Evolutionary conservation across 176 grass and related monocot genomes (phyloP).

Genomic region (Tillandsia leiboldiana): DNA sequence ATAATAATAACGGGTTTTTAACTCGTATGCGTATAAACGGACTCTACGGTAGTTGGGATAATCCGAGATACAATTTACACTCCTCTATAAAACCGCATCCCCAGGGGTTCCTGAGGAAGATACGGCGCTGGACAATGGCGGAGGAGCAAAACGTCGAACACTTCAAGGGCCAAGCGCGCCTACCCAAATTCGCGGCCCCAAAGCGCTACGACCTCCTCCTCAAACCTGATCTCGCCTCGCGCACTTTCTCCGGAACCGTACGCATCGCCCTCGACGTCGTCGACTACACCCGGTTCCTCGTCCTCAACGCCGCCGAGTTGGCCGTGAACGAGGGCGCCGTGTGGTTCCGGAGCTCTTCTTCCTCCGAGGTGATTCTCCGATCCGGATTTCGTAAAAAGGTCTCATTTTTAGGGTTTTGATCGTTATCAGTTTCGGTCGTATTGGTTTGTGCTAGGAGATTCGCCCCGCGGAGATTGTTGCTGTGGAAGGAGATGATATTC

Average conservation of each 20-base stretch:
- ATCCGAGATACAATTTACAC: background rate
- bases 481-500: constrained; percentile 67
- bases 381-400: background rate
- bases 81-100: background rate
- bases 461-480: constrained; percentile 44
- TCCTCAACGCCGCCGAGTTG: constrained; percentile 82
- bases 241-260: constrained; percentile 52
- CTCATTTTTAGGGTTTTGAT: background rate
- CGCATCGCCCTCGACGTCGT: constrained; percentile 36
- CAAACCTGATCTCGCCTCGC: constrained; percentile 56
- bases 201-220: constrained; percentile 77
- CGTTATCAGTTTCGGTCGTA: background rate
- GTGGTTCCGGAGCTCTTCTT: constrained; percentile 29
- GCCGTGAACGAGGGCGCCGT: constrained; percentile 28
- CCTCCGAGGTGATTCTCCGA: constrained; percentile 35
- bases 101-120: background rate
- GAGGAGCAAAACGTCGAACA: constrained; percentile 51
- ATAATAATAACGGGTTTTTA: no score
- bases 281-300: constrained; percentile 50
- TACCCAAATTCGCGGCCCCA: constrained; percentile 59
- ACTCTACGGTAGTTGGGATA: no score
- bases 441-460: constrained; percentile 39
- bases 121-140: constrained; percentile 10
- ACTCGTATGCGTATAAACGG: no score
- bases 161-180: constrained; percentile 56